Base-by-base conservation (phyloP, 163 green algal genomes). In the Volvox carteri region DNA sequence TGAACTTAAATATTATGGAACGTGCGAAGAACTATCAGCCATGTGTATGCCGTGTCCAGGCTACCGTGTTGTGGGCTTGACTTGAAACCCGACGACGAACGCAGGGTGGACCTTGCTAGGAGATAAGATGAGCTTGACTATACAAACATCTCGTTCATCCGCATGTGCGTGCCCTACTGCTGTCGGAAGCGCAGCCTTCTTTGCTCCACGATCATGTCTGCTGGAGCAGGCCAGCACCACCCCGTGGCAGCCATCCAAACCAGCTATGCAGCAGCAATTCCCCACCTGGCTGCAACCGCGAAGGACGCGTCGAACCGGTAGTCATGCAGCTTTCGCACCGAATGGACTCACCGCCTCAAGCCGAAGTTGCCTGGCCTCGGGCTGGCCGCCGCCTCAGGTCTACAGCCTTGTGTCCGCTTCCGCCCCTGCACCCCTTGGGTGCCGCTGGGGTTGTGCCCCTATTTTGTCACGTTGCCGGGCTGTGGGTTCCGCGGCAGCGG, bases 401-500 rank as follows among this genome's bases (percentile, higher is more conserved):
- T 39, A 23, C 16, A 39, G 28, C 33, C 16, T 46, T n/a, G n/a
- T n/a, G n/a, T 14, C 56, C 19, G 56, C 56, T 23, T 8, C 33
- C 30, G 65, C 30, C 65, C 30, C 35, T 35, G 33, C 3, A 30
- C 4, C 33, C 33, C 65, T 30, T 21, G 33, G 16, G 30, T 33
- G 30, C 30, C 65, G 65, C 35, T 75, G 30, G 65, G 65, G 65
- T 12, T 46, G 28, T 35, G 30, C 25, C 18, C 65, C 65, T 12
- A 33, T 12, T 3, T 35, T 23, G 70, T 19, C 11, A 9, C 73
- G 42, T 4, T 80, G 73, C 73, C 73, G 44, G 44, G 73, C 73
- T 30, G 46, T 80, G 73, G 73, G 44, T 28, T 80, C 73, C 1
- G 46, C 42, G 73, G 73, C 73, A 25, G 73, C 73, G 16, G 73